phyloP scores from a whole-genome alignment of 805 yeast species.

The Metschnikowia hibisci region DNA sequence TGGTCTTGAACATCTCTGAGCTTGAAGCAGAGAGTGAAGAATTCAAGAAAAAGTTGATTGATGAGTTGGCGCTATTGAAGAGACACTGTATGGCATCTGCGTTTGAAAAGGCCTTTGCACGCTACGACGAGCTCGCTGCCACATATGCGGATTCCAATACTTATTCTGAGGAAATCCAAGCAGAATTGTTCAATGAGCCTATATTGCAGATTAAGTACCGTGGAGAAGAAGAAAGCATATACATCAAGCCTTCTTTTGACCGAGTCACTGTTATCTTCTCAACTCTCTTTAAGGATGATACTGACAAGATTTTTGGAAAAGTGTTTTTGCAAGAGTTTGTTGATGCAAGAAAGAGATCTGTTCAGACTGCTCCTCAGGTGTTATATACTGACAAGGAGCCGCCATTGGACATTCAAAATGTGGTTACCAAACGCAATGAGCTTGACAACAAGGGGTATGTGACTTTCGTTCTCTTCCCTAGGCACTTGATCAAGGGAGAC shows the following conservation, averaged over 20 bases:
- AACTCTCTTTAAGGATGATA: slow-evolving; percentile 92
- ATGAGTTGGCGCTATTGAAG: slow-evolving; percentile 69
- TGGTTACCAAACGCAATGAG: slow-evolving; percentile 42
- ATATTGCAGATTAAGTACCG: slow-evolving; percentile 78
- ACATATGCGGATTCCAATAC: slow-evolving; percentile 41
- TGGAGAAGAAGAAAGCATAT: slow-evolving; percentile 82
- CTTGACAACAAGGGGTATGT: slow-evolving; percentile 49
- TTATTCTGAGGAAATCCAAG: slow-evolving; percentile 42
- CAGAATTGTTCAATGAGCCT: slow-evolving; percentile 46
- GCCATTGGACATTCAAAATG: slow-evolving; percentile 67
- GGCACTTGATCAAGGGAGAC: slow-evolving; percentile 61
- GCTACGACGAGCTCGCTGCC: slow-evolving; percentile 67
- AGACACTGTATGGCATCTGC: slow-evolving; percentile 91
- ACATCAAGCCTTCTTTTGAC: slow-evolving; percentile 86
- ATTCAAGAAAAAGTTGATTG: slow-evolving; percentile 48
- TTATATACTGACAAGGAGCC: slow-evolving; percentile 84
- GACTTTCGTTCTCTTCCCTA: slow-evolving; percentile 73
- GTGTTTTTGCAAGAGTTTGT: slow-evolving; percentile 91
- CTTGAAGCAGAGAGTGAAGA: slow-evolving; percentile 40
- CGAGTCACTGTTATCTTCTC: slow-evolving; percentile 96
- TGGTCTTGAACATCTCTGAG: slow-evolving; percentile 57
- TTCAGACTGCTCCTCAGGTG: slow-evolving; percentile 98
- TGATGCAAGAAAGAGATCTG: slow-evolving; percentile 91
- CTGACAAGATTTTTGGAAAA: slow-evolving; percentile 87
- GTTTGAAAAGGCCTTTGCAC: slow-evolving; percentile 76